Percentiles rank a stretch among this genome's conserved stretches.
These are phyloP conservation scores for Monilinia fructigena DNA, from an alignment of 2,329 filamentous ascomycete species.

Conservation along the genomic window DNA sequence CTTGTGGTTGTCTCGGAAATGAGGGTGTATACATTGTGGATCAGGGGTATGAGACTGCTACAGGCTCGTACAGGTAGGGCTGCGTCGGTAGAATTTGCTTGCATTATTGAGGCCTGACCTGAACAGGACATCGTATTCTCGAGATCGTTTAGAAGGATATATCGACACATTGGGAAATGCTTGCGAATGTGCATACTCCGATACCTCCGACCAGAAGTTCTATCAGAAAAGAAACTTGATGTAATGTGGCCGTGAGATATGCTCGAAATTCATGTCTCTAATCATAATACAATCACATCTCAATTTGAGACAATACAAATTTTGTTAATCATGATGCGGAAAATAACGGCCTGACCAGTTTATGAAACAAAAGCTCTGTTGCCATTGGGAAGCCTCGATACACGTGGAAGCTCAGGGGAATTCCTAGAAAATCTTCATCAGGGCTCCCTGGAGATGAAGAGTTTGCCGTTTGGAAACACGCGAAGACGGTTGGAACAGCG, in stretches of 20 bases:
- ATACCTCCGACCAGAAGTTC: neutral
- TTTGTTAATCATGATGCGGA: conserved; percentile 6
- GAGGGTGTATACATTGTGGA: neutral
- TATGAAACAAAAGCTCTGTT: neutral
- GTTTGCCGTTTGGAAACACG: conserved; percentile 11
- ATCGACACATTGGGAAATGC: conserved; percentile 12
- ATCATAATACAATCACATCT: neutral
- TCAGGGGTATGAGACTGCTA: conserved; percentile 8
- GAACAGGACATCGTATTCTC: conserved; percentile 13
- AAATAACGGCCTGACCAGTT: conserved; percentile 19
- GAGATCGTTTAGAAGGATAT: neutral
- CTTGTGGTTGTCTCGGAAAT: conserved; percentile 2
- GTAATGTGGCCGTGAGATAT: neutral
- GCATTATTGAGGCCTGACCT: conserved; percentile 2
- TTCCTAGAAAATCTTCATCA: conserved; percentile 18
- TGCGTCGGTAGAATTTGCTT: conserved; percentile 9
- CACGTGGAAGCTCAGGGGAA: conserved; percentile 21
- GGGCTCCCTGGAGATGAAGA: conserved; percentile 7
- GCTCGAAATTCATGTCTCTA: neutral
- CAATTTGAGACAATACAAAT: neutral
- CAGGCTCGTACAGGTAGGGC: conserved; percentile 11
- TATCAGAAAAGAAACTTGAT: neutral
- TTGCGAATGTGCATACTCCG: conserved; percentile 10
- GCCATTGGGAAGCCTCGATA: neutral
- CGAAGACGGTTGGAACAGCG: conserved; percentile 11